These are phyloP conservation scores for Aspergillus cristatus DNA, from an alignment of 495 filamentous ascomycete species.

Conservation along the genomic window DNA sequence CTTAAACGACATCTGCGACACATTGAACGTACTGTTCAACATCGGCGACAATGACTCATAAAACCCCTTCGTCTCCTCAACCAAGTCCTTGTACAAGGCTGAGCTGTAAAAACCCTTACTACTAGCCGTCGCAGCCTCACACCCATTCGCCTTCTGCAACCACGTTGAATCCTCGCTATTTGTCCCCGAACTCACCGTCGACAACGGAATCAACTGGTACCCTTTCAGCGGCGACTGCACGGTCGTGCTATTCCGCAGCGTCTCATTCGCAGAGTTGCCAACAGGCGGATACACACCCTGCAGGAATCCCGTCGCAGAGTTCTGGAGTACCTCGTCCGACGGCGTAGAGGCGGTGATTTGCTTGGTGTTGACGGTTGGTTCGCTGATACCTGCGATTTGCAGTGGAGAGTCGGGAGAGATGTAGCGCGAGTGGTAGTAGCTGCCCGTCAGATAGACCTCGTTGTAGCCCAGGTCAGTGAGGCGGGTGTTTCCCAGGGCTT, in stretches of 20 bases:
- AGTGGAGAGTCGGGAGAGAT: constrained; percentile 38
- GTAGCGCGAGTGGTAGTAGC: constrained; percentile 56
- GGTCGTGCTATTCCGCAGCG: constrained; percentile 42
- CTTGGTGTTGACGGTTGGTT: constrained; percentile 45
- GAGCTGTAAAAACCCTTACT: constrained; percentile 66
- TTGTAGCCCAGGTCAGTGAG: constrained; percentile 52
- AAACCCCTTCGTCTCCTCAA: constrained; percentile 49
- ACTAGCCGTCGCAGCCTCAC: constrained; percentile 53
- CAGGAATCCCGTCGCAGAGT: constrained; percentile 46
- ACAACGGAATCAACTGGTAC: constrained; percentile 52
- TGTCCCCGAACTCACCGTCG: constrained; percentile 26
- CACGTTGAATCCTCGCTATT: constrained; percentile 48
- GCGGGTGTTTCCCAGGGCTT: constrained; percentile 40
- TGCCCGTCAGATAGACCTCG: constrained; percentile 51
- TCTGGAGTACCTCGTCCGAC: constrained; percentile 53
- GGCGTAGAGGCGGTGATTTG: constrained; percentile 52
- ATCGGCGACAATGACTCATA: constrained; percentile 55
- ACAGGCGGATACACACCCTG: constrained; percentile 57
- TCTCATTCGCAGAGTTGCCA: constrained; percentile 26
- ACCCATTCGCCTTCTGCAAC: constrained; percentile 50
- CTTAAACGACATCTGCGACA: constrained; percentile 48
- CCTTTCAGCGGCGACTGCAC: constrained; percentile 47
- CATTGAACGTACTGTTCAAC: constrained; percentile 48
- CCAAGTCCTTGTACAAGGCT: constrained; percentile 42
- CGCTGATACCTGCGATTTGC: constrained; percentile 48